Conservation (phyloP, 2,329 filamentous ascomycete species). For the Furcasterigmium sp. region DNA sequence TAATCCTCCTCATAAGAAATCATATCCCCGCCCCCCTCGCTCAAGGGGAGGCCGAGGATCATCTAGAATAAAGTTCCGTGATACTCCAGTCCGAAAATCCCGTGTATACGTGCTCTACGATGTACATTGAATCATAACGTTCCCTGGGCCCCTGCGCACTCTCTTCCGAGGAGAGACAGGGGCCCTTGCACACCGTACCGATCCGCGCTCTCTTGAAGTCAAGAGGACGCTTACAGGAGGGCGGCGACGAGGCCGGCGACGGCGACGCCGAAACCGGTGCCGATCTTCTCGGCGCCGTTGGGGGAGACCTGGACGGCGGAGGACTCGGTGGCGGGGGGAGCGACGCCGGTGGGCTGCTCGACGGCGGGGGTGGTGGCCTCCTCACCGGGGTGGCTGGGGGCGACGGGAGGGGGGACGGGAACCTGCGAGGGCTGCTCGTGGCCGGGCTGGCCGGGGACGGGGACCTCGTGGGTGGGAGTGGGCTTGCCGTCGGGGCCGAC, state of each 20-base stretch:
- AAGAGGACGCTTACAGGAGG: constrained; percentile 2
- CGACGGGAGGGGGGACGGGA: constrained; percentile 7
- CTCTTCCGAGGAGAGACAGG: too few species aligned
- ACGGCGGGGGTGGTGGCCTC: constrained; percentile 1
- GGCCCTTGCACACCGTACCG: too few species aligned
- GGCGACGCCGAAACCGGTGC: constrained; percentile 27
- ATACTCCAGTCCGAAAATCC: too few species aligned
- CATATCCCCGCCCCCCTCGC: too few species aligned
- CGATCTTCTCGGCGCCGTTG: constrained; percentile 29
- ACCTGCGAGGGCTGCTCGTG: constrained; percentile 4
- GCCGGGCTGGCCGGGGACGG: background rate
- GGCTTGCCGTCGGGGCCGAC: constrained; percentile 5
- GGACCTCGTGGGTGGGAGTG: constrained; percentile 4
- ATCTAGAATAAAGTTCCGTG: too few species aligned
- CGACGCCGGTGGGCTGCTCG: constrained; percentile 4
- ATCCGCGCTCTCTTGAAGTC: too few species aligned
- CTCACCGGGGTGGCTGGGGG: constrained; percentile 4
- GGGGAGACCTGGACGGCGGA: constrained; percentile 19
- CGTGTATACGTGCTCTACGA: too few species aligned
- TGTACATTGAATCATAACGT: too few species aligned
- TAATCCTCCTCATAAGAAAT: too few species aligned
- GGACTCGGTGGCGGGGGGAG: constrained; percentile 1
- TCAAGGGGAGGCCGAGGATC: too few species aligned
- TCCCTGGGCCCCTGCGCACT: too few species aligned
- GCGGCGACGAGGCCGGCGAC: constrained; percentile 32